Evolutionary conservation across 2,329 filamentous ascomycete species (phyloP), one percentile per base, ranked within the genome.

Genomic region (Emergomyces orientalis): DNA sequence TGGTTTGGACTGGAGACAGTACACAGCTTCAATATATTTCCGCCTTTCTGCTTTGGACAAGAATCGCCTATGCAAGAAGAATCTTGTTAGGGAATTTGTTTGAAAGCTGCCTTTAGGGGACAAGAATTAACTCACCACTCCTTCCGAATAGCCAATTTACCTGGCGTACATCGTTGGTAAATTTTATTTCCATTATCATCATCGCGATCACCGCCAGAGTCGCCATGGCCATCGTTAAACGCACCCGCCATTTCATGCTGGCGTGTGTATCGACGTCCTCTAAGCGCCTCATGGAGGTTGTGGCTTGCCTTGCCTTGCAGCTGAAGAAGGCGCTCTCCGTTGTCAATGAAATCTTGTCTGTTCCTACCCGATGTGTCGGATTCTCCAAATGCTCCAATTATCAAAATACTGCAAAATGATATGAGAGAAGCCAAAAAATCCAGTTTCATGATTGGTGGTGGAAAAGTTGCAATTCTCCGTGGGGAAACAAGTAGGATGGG

Each of bases 11-110:
- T 63, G 61, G 3, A 69, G 59, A 39, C 67, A 69, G 13, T 64
- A 61, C 17, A 69, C 66, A 19, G 67, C 66, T 13, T 51, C 49
- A 14, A 67, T 65, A 55, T 68, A 68, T n/a, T 51, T 56, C 17
- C 51, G 54, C 22, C 67, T 60, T 22, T 68, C 65, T 39, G 63
- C 37, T 37, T 65, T 60, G 1, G 62, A 61, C 32, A 69, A 19
- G 9, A 63, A 59, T 13, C 63, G 60, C 67, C 67, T 68, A 39
- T 13, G 30, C 2, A 43, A 49, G 30, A 34, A 27, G n/a, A 25
- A 19, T 34, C 17, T 30, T 25, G 22, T 39, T 25, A 7, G 9
- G 19, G 13, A 59, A 14, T 57, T 34, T 8, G 22, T 25, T 7
- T 19, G 43, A 19, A 22, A 4, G 27, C n/a, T 49, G 55, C 37